Conservation (phyloP, 2,329 filamentous ascomycete genomes). For the Trichophyton equinum region DNA sequence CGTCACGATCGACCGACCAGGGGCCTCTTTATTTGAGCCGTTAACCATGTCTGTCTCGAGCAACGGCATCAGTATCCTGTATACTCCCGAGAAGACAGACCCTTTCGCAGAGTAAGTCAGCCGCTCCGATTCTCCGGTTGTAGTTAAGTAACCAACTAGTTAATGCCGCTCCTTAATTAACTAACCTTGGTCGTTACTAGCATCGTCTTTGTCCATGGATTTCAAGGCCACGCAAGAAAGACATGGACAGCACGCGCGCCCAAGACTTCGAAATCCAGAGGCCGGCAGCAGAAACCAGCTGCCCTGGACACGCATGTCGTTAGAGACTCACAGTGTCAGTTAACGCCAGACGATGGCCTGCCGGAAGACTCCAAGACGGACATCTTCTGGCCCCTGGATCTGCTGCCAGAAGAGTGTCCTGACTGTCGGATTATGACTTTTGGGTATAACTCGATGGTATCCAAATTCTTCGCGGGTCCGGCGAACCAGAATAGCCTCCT, state of each 20-base stretch:
- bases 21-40: too few species aligned
- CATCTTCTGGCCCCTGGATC: constrained; percentile 6
- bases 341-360: too few species aligned
- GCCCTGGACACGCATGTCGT: not conserved
- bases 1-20: too few species aligned
- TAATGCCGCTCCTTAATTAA: too few species aligned
- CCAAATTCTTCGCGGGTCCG: not conserved
- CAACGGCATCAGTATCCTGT: too few species aligned
- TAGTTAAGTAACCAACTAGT: too few species aligned
- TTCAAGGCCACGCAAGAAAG: constrained; percentile 17
- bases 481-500: not conserved
- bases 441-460: constrained; percentile 14
- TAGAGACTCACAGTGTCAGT: not conserved
- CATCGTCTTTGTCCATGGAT: constrained; percentile 24
- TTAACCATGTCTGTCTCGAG: too few species aligned
- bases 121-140: too few species aligned
- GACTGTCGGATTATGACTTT: constrained; percentile 12
- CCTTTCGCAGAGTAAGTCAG: not conserved
- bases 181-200: not conserved
- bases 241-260: constrained; percentile 9
- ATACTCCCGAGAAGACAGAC: not conserved
- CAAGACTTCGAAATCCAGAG: not conserved
- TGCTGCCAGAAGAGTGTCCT: constrained; percentile 10
- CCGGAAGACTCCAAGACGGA: not conserved
- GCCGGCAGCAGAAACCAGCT: not conserved